Percentiles rank a stretch among this genome's conserved stretches.
Conservation (phyloP, 495 filamentous ascomycete genomes). For the Hypoxylon lienhwacheense region DNA sequence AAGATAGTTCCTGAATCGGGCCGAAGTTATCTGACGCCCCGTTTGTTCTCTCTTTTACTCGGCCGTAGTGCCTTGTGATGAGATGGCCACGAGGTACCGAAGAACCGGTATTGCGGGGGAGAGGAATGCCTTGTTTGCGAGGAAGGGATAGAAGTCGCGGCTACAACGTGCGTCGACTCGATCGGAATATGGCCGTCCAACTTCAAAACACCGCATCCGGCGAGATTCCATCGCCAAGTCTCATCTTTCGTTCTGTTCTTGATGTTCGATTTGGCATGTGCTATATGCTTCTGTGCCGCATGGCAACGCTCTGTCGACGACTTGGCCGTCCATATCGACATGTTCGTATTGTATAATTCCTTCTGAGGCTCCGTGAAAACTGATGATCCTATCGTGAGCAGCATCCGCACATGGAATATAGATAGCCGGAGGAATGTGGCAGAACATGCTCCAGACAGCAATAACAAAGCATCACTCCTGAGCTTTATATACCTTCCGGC, state of each 20-base stretch:
- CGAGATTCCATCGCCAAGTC: not conserved
- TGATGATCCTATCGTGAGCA: too few relatives aligned
- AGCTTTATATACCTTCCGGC: slow-evolving; percentile 14
- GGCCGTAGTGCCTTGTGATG: too few relatives aligned
- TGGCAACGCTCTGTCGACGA: not conserved
- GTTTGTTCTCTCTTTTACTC: too few relatives aligned
- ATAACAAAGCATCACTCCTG: not conserved
- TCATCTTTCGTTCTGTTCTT: not conserved
- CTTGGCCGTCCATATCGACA: not conserved
- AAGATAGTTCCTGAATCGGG: not conserved
- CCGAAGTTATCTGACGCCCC: not conserved
- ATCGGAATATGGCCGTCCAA: not conserved
- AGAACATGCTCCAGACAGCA: not conserved
- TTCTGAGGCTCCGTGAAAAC: too few relatives aligned
- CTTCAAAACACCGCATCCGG: slow-evolving; percentile 10
- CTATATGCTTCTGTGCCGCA: not conserved
- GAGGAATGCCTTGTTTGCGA: slow-evolving; percentile 5
- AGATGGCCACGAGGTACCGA: slow-evolving; percentile 1
- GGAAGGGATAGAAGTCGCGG: slow-evolving; percentile 16
- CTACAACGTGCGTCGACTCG: not conserved
- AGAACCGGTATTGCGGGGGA: not conserved
- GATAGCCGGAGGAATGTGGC: not conserved
- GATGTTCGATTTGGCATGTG: not conserved
- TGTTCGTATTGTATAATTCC: not conserved
- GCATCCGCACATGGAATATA: not conserved